phyloP scores from a whole-genome alignment of 331 rosid species.

The Malus hybrid region DNA sequence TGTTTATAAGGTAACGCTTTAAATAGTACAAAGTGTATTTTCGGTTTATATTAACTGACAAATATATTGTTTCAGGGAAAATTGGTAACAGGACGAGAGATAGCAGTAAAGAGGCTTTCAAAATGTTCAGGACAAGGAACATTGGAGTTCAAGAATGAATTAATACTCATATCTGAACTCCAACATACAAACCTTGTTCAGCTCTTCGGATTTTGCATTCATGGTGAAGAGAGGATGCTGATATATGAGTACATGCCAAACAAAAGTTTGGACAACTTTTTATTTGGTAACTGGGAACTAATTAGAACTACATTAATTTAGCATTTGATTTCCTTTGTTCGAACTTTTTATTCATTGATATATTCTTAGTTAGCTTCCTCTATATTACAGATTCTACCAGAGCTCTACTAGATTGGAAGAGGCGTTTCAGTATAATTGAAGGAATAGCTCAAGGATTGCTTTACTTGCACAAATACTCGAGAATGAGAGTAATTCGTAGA shows the following conservation, averaged over 20 bases:
- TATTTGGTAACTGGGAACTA: background rate
- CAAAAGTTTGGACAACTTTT: background rate
- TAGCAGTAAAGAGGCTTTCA: slow-evolving; percentile 6
- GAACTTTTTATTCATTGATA: no score
- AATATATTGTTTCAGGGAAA: slow-evolving; percentile 2
- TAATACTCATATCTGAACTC: slow-evolving; percentile 9
- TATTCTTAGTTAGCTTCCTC: background rate
- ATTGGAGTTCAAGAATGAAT: background rate
- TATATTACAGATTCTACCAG: background rate
- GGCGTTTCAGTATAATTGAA: slow-evolving; percentile 4
- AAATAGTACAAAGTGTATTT: no score
- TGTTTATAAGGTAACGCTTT: background rate
- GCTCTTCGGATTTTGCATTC: slow-evolving; percentile 6
- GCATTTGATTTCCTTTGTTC: background rate
- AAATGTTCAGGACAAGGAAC: slow-evolving; percentile 4
- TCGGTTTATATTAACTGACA: background rate
- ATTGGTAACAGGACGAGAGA: background rate
- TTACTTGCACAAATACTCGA: slow-evolving; percentile 11
- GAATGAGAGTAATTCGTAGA: slow-evolving; percentile 9
- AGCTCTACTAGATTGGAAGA: slow-evolving; percentile 8
- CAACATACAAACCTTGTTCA: slow-evolving; percentile 9
- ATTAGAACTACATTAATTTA: background rate
- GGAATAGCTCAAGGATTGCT: slow-evolving; percentile 10
- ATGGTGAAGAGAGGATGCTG: slow-evolving; percentile 7
- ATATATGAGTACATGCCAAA: slow-evolving; percentile 1